Evolutionary conservation across 129 eudicot species (phyloP).

Genomic region (Mikania micrantha): DNA sequence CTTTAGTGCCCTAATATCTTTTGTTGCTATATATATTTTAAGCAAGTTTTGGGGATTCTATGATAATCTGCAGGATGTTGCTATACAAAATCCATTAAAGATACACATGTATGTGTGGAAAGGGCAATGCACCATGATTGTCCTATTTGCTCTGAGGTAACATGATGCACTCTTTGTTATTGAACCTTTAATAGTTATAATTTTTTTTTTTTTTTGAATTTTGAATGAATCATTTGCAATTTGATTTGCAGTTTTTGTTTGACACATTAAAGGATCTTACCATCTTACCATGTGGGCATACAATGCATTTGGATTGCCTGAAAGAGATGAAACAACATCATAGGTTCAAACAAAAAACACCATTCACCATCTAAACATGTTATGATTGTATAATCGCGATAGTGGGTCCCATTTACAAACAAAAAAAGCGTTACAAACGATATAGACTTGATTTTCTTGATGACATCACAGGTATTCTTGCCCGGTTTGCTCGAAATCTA

Average conservation of each 20-base stretch:
- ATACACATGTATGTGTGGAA: conserved; percentile 55
- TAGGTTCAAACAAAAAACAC: conserved; percentile 23
- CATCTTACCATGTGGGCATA: conserved; percentile 60
- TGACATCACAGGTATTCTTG: conserved; percentile 51
- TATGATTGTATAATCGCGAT: not conserved
- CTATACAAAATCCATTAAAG: conserved; percentile 43
- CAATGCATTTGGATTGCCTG: conserved; percentile 54
- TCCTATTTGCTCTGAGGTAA: conserved; percentile 66
- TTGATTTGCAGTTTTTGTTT: conserved; percentile 45
- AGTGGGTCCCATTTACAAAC: not conserved
- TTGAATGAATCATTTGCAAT: not conserved
- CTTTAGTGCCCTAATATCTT: not conserved
- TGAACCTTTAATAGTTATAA: not conserved
- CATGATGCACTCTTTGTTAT: not conserved
- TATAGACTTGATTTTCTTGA: not conserved
- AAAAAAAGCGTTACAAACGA: not conserved
- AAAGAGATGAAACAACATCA: conserved; percentile 49
- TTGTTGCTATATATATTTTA: not conserved
- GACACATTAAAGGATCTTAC: conserved; percentile 50
- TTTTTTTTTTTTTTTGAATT: not conserved
- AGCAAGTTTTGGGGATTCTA: not conserved
- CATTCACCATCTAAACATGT: not conserved
- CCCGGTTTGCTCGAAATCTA: conserved; percentile 72
- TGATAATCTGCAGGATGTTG: conserved; percentile 47
- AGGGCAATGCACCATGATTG: conserved; percentile 79